phyloP scores from a whole-genome alignment of 2,329 filamentous ascomycete genomes.

The Fusarium nanum region DNA sequence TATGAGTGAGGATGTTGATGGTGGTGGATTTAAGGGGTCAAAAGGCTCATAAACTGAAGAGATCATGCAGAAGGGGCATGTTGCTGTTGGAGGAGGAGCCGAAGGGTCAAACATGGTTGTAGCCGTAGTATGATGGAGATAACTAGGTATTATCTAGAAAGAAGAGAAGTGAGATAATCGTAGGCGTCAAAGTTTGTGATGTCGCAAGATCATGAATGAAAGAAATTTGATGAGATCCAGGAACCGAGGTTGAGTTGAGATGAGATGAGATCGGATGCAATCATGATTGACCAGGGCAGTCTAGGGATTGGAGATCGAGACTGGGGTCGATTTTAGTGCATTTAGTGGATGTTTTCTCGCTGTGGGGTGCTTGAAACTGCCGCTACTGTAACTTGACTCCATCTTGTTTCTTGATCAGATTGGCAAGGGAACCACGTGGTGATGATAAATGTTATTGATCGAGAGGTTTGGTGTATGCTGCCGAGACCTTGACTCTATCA shows the following conservation, averaged over 20 bases:
- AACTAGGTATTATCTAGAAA: not conserved
- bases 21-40: slow-evolving; percentile 57
- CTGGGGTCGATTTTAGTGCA: slow-evolving; percentile 22
- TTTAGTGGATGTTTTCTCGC: slow-evolving; percentile 23
- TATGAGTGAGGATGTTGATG: slow-evolving; percentile 48
- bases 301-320: slow-evolving; percentile 27
- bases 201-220: slow-evolving; percentile 20
- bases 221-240: slow-evolving; percentile 18
- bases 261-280: slow-evolving; percentile 8
- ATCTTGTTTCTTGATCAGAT: slow-evolving; percentile 19
- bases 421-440: not conserved
- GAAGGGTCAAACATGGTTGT: slow-evolving; percentile 56
- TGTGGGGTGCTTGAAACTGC: slow-evolving; percentile 38
- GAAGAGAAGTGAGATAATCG: not conserved
- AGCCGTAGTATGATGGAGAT: too few species aligned
- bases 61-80: slow-evolving; percentile 74
- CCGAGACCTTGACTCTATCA: not conserved
- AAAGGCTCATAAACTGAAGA: slow-evolving; percentile 61
- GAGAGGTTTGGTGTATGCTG: not conserved
- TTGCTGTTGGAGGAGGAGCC: slow-evolving; percentile 47
- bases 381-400: slow-evolving; percentile 1
- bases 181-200: slow-evolving; percentile 11
- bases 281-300: slow-evolving; percentile 25
- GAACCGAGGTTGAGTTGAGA: slow-evolving; percentile 31
- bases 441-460: too few species aligned